Percentiles rank a stretch among this genome's conserved stretches.
phyloP scores from a whole-genome alignment of 179 eudicot genomes.

The Silene noctiflora region DNA sequence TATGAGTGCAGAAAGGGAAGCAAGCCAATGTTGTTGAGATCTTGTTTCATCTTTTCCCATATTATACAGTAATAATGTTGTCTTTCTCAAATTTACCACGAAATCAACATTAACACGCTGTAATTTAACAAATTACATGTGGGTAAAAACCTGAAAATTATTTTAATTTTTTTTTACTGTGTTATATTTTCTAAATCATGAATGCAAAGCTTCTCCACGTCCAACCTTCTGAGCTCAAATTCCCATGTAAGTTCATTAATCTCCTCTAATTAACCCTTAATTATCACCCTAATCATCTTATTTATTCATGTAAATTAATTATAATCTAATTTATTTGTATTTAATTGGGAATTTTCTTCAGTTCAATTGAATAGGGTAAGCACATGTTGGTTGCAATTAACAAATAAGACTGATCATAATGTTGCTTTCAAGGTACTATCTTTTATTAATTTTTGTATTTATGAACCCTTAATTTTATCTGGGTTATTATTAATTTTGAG shows the following conservation, averaged over 20 bases:
- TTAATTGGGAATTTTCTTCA: conserved; percentile 17
- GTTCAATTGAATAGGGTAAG: conserved; percentile 39
- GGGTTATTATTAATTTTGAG: conserved; percentile 14
- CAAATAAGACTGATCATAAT: conserved; percentile 33
- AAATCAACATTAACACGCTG: neutral
- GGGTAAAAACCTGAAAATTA: conserved; percentile 4
- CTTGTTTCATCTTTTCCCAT: neutral
- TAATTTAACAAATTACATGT: conserved; percentile 15
- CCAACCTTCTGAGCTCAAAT: conserved; percentile 45
- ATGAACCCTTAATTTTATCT: neutral
- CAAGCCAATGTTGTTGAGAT: neutral
- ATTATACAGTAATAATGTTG: neutral
- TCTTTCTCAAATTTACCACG: conserved; percentile 9
- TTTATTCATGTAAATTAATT: neutral
- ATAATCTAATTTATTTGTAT: neutral
- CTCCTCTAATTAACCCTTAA: neutral
- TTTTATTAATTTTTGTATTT: conserved; percentile 6
- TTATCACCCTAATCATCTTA: neutral
- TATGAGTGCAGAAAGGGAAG: neutral
- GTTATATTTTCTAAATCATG: conserved; percentile 21
- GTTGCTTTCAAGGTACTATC: conserved; percentile 39
- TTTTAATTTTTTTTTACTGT: neutral
- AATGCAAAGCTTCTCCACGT: conserved; percentile 31
- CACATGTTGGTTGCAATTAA: conserved; percentile 35
- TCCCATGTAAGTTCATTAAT: conserved; percentile 34